Conservation (phyloP, 805 yeast species). For the Kluyveromyces aestuarii region DNA sequence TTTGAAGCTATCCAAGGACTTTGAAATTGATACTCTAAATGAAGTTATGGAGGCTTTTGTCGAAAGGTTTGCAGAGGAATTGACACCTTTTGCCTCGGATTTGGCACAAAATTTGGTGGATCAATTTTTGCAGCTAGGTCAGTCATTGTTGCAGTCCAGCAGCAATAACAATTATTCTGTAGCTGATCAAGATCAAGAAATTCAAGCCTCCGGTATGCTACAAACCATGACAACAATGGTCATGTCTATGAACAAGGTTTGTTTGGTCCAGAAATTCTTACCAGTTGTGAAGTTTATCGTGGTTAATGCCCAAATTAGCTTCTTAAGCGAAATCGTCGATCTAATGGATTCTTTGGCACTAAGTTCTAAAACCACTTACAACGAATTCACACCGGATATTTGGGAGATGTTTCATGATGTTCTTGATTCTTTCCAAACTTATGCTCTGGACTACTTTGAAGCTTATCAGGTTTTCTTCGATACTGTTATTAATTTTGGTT, state of each 20-base stretch:
- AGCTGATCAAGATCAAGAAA: conserved; percentile 50
- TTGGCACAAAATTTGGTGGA: conserved; percentile 49
- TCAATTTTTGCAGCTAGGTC: conserved; percentile 50
- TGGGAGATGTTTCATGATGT: conserved; percentile 45
- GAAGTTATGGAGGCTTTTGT: conserved; percentile 95
- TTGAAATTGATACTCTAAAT: conserved; percentile 78
- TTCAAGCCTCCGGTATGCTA: conserved; percentile 58
- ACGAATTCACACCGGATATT: conserved; percentile 38
- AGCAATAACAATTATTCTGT: conserved; percentile 22
- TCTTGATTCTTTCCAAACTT: conserved; percentile 47
- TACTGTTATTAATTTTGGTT: conserved; percentile 43
- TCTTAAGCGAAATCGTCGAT: conserved; percentile 56
- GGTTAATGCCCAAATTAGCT: conserved; percentile 48
- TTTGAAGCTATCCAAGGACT: conserved; percentile 62
- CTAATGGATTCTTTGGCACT: conserved; percentile 47
- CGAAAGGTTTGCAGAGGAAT: conserved; percentile 73
- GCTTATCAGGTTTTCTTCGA: conserved; percentile 49
- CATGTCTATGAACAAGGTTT: conserved; percentile 51
- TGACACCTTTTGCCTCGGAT: conserved; percentile 79
- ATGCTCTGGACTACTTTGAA: conserved; percentile 51
- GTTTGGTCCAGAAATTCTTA: conserved; percentile 43
- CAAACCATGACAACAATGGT: conserved; percentile 69
- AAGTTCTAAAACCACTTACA: conserved; percentile 38
- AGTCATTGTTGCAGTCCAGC: conserved; percentile 44
- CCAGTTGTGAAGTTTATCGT: conserved; percentile 55